Base-by-base conservation (phyloP, 192 early-diverging fungal genomes). In the Umbelopsis sp. region DNA sequence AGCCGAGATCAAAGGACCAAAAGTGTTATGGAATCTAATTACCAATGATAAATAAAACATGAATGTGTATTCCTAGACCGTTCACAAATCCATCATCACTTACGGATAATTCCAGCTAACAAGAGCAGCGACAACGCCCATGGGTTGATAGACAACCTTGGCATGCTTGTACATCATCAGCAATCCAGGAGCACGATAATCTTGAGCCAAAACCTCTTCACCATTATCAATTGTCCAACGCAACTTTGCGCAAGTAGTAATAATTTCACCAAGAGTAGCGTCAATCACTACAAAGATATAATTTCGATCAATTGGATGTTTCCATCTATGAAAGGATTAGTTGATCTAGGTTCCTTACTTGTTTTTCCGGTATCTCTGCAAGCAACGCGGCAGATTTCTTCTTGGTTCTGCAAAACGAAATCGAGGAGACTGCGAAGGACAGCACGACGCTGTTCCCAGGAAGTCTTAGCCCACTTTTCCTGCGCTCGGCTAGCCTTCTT, bases 41-140 rank as follows among this genome's bases (percentile, higher is more conserved):
- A 38, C 20, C 50, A 8, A n/a, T n/a, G 2, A 32, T 54, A 12
- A 24, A 8, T 34, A 62, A 62, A 22, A 5, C 3, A 5, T 3
- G 45, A 16, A 16, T 12, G 14, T 3, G 31, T 16, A 62, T 24
- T 38, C 17, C n/a, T 26, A 44, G 14, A 43, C 51, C 21, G 21
- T 0, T 14, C 49, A 36, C 12, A 43, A 38, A 51, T 45, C 47
- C 24, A 38, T 26, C 32, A 12, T 67, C 25, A 41, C 75, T 74
- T 74, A 85, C 32, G 94, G 94, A 71, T 96, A 96, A 78, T 96
- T 96, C 94, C 94, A 96, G 26, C 87, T 89, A 1, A 96, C 93
- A 69, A 96, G 77, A 24, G 91, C 91, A 12, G 91, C 88, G 2
- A 94, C 90, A 3, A 94, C 90, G 21, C 94, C 94, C 71, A 92